Evolutionary conservation across 1,284 basidiomycete species (phyloP).

Genomic region (Tilletia walkeri): DNA sequence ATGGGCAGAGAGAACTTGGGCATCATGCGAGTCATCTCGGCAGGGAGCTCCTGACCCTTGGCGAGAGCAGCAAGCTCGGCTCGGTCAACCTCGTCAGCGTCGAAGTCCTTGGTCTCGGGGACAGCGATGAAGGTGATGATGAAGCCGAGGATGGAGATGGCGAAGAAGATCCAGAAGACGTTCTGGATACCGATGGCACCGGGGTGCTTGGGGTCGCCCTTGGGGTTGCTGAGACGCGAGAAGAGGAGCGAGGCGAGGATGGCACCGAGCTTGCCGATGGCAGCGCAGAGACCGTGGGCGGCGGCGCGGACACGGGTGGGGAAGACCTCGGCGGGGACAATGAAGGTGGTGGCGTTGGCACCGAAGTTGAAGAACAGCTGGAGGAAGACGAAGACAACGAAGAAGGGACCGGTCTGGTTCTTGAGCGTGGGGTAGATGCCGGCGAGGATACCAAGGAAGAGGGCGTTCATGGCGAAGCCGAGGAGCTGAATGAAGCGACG

Average conservation of each 20-base stretch:
- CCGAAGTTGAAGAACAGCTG: constrained; percentile 61
- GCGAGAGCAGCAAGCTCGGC: constrained; percentile 34
- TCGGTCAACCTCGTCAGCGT: constrained; percentile 50
- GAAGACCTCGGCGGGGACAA: constrained; percentile 74
- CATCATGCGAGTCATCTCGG: not conserved
- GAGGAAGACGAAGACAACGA: constrained; percentile 73
- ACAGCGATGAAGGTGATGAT: constrained; percentile 41
- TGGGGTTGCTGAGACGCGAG: constrained; percentile 2
- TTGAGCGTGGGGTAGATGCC: constrained; percentile 46
- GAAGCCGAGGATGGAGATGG: constrained; percentile 39
- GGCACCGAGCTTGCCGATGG: constrained; percentile 60
- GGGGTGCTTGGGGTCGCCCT: not conserved
- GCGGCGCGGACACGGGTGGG: constrained; percentile 68
- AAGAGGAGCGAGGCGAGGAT: constrained; percentile 58
- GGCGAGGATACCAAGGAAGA: constrained; percentile 54
- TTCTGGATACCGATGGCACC: constrained; percentile 30
- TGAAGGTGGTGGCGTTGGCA: constrained; percentile 76
- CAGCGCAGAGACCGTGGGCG: constrained; percentile 59
- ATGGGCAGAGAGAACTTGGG: not conserved
- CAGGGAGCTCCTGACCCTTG: constrained; percentile 11
- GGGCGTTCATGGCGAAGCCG: constrained; percentile 52
- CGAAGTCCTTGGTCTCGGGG: constrained; percentile 48
- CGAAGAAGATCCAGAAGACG: constrained; percentile 53
- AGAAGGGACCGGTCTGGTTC: constrained; percentile 64
- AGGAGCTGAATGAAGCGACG: constrained; percentile 55